A percentile compares a stretch with the other conserved stretches of the same genome.
Conservation (phyloP, 805 yeast genomes). For the Cyberlindnera petersonii region DNA sequence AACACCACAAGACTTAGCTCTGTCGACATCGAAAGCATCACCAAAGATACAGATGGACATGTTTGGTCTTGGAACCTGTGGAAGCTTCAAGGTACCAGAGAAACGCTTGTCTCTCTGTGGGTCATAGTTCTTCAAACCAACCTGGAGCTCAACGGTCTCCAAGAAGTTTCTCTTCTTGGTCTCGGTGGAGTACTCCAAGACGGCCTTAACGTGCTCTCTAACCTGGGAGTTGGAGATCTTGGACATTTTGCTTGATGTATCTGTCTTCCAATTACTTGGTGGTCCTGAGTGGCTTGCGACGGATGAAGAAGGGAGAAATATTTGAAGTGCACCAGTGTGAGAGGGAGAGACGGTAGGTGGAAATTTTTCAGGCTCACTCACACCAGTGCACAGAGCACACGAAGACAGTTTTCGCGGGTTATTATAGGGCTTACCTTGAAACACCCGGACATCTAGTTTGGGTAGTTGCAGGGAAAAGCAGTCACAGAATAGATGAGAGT, state of each 20-base stretch:
- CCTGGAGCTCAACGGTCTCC: conserved; percentile 99
- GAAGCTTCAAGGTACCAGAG: conserved; percentile 98
- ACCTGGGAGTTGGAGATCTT: conserved; percentile 90
- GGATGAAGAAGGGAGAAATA: conserved; percentile 16
- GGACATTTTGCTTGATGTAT: conserved; percentile 51
- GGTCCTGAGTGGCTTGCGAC: conserved; percentile 51
- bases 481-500: no score
- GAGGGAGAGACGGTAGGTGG: not conserved
- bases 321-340: not conserved
- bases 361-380: conserved; percentile 7
- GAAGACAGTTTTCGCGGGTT: conserved; percentile 2
- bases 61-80: conserved; percentile 99
- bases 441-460: no score
- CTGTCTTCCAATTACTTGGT: conserved; percentile 79
- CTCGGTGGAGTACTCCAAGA: conserved; percentile 84
- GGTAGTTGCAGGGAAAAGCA: no score
- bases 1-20: conserved; percentile 98
- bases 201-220: conserved; percentile 93
- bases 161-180: conserved; percentile 99
- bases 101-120: conserved; percentile 99
- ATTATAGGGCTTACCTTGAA: no score
- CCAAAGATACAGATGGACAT: conserved; percentile 99
- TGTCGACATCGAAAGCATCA: conserved; percentile 99
- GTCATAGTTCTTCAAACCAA: conserved; percentile 99
- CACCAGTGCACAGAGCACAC: not conserved